phyloP scores from a whole-genome alignment of 352 stramenopile genomes.

The Globisporangium paddicum region DNA sequence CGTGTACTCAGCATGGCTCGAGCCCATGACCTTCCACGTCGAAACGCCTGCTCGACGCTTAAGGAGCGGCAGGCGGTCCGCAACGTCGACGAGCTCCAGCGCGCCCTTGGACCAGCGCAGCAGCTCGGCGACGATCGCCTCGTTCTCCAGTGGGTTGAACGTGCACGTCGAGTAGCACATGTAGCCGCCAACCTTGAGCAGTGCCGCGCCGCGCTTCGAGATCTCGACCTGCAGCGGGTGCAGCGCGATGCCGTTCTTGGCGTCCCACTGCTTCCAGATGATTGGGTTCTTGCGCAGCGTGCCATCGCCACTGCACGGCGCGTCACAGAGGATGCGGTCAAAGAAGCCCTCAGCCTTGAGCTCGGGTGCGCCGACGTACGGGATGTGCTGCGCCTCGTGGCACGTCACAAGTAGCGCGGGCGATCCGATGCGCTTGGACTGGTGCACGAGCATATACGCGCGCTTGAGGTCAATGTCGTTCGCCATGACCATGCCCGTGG shows the following conservation, averaged over 20 bases:
- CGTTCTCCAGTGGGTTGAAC: slow-evolving; percentile 99
- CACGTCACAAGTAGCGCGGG: slow-evolving; percentile 94
- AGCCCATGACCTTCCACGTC: slow-evolving; percentile 93
- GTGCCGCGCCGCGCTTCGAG: slow-evolving; percentile 86
- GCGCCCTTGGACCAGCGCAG: slow-evolving; percentile 88
- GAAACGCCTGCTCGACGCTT: slow-evolving; percentile 83
- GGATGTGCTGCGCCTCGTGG: slow-evolving; percentile 95
- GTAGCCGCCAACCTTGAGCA: slow-evolving; percentile 91
- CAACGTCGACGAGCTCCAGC: slow-evolving; percentile 91
- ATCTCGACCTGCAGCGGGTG: slow-evolving; percentile 96
- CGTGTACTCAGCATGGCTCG: slow-evolving; percentile 73
- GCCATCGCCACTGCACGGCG: slow-evolving; percentile 98
- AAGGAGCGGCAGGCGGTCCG: slow-evolving; percentile 72
- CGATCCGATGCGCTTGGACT: slow-evolving; percentile 94
- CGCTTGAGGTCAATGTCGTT: slow-evolving; percentile 97
- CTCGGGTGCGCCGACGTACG: slow-evolving; percentile 76
- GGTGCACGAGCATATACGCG: slow-evolving; percentile 98
- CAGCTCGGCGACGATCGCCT: slow-evolving; percentile 97
- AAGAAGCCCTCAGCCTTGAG: slow-evolving; percentile 85
- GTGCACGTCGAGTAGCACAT: slow-evolving; percentile 98
- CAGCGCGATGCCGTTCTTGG: slow-evolving; percentile 88
- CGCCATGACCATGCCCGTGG: slow-evolving; percentile 91
- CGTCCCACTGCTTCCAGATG: slow-evolving; percentile 94
- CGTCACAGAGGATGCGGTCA: slow-evolving; percentile 98
- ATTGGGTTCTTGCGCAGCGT: slow-evolving; percentile 98